phyloP scores from a whole-genome alignment of 345 rosid species.

The Linum tenue region DNA sequence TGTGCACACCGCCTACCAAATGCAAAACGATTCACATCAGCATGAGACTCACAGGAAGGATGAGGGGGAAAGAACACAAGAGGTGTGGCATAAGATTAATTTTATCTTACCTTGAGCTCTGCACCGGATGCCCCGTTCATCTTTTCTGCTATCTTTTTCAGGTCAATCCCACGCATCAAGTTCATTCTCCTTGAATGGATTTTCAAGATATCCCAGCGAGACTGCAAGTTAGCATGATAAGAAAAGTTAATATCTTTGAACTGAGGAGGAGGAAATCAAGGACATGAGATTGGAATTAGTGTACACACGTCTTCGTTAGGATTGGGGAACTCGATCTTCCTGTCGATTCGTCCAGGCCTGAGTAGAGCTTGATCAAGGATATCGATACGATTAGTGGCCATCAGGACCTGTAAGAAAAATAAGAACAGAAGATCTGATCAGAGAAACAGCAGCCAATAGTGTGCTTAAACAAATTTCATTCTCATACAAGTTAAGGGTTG shows the following conservation, averaged over 20 bases:
- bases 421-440: neutral
- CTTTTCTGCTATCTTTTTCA: constrained; percentile 96
- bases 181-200: constrained; percentile 97
- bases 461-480: neutral
- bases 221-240: constrained; percentile 38
- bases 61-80: neutral
- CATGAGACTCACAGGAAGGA: neutral
- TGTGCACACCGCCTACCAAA: constrained; percentile 88
- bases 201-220: constrained; percentile 84
- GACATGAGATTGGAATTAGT: neutral
- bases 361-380: constrained; percentile 96
- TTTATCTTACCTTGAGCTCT: constrained; percentile 68
- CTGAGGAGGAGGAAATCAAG: neutral
- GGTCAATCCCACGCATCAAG: constrained; percentile 93
- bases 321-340: constrained; percentile 97
- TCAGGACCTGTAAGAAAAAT: constrained; percentile 58
- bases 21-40: neutral
- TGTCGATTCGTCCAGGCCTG: constrained; percentile 95
- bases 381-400: constrained; percentile 98
- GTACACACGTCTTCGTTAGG: constrained; percentile 78
- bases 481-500: neutral
- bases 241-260: neutral
- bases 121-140: constrained; percentile 99
- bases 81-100: neutral
- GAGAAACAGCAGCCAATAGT: neutral